These are phyloP conservation scores for Camellia sinensis DNA, from an alignment of 148 eudicot species.

Conservation along the genomic window DNA sequence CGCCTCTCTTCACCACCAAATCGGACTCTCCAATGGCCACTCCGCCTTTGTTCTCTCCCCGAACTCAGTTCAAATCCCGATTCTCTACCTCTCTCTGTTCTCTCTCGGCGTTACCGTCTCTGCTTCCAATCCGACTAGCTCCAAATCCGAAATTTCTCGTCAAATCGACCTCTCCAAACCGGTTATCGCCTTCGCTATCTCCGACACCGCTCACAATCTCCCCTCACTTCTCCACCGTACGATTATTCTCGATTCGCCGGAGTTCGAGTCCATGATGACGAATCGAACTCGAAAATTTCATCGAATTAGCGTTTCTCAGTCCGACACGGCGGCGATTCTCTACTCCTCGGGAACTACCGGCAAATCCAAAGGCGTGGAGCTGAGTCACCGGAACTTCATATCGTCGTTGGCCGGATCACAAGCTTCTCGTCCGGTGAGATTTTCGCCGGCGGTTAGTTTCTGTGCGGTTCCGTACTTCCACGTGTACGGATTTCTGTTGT, in stretches of 20 bases:
- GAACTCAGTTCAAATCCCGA: slow-evolving; percentile 17
- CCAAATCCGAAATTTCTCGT: slow-evolving; percentile 18
- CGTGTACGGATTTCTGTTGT: background rate
- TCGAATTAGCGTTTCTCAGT: background rate
- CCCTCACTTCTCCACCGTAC: background rate
- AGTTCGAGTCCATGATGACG: slow-evolving; percentile 20
- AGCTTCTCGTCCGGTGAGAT: background rate
- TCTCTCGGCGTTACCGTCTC: slow-evolving; percentile 30
- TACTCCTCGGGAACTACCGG: slow-evolving; percentile 37
- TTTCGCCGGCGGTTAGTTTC: background rate
- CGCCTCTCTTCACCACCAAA: slow-evolving; percentile 8
- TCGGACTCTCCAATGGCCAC: slow-evolving; percentile 19
- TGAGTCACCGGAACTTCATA: slow-evolving; percentile 29
- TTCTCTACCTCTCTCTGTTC: slow-evolving; percentile 30
- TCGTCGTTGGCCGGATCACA: background rate
- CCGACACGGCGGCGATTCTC: slow-evolving; percentile 24
- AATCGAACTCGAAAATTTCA: background rate
- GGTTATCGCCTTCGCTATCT: slow-evolving; percentile 10
- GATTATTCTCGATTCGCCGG: slow-evolving; percentile 15
- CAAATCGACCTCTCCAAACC: slow-evolving; percentile 22
- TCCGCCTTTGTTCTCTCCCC: slow-evolving; percentile 28
- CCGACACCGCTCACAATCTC: background rate
- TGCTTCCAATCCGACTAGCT: slow-evolving; percentile 23
- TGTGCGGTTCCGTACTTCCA: slow-evolving; percentile 17
- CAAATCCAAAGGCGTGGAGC: slow-evolving; percentile 25